phyloP scores from a whole-genome alignment of 495 filamentous ascomycete species.

The Oleoguttula mirabilis region DNA sequence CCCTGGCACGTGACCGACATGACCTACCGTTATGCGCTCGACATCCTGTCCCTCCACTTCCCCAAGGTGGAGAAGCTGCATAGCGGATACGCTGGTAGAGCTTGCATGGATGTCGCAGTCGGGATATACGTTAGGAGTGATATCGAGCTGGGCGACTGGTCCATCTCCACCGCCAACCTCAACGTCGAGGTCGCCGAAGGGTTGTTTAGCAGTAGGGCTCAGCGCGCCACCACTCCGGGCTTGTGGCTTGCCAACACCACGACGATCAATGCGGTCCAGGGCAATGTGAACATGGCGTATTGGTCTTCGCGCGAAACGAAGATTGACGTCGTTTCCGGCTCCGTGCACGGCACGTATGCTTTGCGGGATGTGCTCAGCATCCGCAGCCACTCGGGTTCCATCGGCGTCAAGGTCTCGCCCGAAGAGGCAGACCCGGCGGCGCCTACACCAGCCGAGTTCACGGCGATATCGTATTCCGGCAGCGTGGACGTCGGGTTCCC shows the following conservation, averaged over 20 bases:
- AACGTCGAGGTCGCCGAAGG: not conserved
- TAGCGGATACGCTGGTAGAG: not conserved
- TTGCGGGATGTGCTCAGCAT: slow-evolving; percentile 25
- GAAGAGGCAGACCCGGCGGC: slow-evolving; percentile 9
- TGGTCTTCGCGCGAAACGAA: slow-evolving; percentile 20
- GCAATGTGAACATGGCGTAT: not conserved
- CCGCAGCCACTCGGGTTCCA: slow-evolving; percentile 20
- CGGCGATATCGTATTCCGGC: slow-evolving; percentile 17
- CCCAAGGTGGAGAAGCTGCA: not conserved
- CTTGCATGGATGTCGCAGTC: slow-evolving; percentile 5
- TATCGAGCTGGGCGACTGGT: not conserved
- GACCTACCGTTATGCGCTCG: not conserved
- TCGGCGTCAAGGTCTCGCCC: slow-evolving; percentile 24
- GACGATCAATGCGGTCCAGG: not conserved
- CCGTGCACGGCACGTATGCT: slow-evolving; percentile 23
- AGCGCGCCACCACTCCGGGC: not conserved
- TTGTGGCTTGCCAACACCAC: not conserved
- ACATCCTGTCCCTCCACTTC: not conserved
- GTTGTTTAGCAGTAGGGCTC: not conserved
- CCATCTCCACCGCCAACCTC: not conserved
- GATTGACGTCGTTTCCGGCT: slow-evolving; percentile 22
- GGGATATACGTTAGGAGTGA: not conserved
- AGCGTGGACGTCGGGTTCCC: slow-evolving; percentile 21
- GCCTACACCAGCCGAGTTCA: slow-evolving; percentile 21
- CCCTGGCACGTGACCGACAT: not conserved